Evolutionary conservation across 306 rosid genomes (phyloP).

Genomic region (Pyrus pyrifolia): DNA sequence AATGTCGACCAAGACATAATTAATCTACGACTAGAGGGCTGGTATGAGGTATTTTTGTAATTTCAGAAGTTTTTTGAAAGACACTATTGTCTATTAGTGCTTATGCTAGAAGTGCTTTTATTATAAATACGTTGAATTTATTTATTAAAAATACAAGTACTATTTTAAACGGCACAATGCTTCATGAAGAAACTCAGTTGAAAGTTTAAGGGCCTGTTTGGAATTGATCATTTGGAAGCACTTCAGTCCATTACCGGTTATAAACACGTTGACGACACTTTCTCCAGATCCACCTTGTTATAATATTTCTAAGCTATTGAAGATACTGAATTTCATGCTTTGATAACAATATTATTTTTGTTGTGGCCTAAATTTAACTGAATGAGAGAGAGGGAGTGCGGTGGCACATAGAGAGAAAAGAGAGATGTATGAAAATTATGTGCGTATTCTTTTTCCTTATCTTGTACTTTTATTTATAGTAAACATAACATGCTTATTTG

Average conservation of each 20-base stretch:
- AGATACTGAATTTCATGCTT: background rate
- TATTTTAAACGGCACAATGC: too few species aligned
- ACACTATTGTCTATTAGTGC: background rate
- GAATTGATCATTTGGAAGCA: background rate
- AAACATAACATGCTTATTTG: too few species aligned
- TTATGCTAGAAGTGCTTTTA: background rate
- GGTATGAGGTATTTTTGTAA: background rate
- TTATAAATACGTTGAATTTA: too few species aligned
- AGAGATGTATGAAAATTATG: too few species aligned
- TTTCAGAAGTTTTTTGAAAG: background rate
- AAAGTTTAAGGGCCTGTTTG: background rate
- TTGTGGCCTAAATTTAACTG: too few species aligned
- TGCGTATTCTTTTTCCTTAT: too few species aligned
- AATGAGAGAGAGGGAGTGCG: too few species aligned
- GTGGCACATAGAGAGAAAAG: too few species aligned
- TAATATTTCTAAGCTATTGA: background rate
- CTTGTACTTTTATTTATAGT: too few species aligned
- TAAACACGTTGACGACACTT: background rate
- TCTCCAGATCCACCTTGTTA: background rate
- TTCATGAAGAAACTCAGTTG: background rate
- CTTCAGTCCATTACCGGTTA: background rate
- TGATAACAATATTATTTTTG: too few species aligned
- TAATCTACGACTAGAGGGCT: background rate
- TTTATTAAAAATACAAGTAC: too few species aligned
- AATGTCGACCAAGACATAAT: background rate